Percentiles rank a stretch among this genome's conserved stretches.
These are phyloP conservation scores for Colletotrichum sp. DNA, from an alignment of 2,329 filamentous ascomycete genomes.

Conservation along the genomic window DNA sequence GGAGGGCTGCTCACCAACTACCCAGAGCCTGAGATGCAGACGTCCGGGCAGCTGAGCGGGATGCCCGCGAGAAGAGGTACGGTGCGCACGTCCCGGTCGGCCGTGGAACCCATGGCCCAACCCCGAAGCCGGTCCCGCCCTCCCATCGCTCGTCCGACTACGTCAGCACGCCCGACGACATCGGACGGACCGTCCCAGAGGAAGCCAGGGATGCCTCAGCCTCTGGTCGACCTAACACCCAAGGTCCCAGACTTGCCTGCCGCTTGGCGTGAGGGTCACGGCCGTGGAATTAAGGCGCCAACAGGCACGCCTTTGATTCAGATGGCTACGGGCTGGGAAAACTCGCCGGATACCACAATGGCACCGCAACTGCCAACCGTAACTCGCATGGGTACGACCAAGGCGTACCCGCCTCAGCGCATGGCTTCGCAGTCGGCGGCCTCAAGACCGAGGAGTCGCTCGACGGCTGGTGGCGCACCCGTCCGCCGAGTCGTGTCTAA, in stretches of 20 bases:
- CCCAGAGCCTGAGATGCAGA: constrained; percentile 26
- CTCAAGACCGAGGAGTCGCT: constrained; percentile 12
- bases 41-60: constrained; percentile 39
- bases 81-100: constrained; percentile 36
- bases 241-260: constrained; percentile 69
- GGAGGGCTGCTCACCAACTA: constrained; percentile 50
- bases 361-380: constrained; percentile 11
- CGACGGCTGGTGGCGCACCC: constrained; percentile 9
- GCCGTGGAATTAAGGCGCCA: constrained; percentile 48
- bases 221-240: constrained; percentile 72
- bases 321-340: constrained; percentile 38
- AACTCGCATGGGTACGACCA: constrained; percentile 11
- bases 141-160: constrained; percentile 24
- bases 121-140: constrained; percentile 19
- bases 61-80: constrained; percentile 36
- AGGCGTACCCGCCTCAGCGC: constrained; percentile 18
- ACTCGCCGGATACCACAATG: background rate
- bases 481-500: constrained; percentile 19
- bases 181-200: constrained; percentile 26
- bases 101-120: constrained; percentile 16
- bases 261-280: constrained; percentile 57
- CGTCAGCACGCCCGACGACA: constrained; percentile 26
- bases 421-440: constrained; percentile 18
- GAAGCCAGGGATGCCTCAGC: constrained; percentile 50
- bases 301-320: constrained; percentile 51